phyloP scores from a whole-genome alignment of 2,329 filamentous ascomycete genomes.

The Lasiodiplodia sp. region DNA sequence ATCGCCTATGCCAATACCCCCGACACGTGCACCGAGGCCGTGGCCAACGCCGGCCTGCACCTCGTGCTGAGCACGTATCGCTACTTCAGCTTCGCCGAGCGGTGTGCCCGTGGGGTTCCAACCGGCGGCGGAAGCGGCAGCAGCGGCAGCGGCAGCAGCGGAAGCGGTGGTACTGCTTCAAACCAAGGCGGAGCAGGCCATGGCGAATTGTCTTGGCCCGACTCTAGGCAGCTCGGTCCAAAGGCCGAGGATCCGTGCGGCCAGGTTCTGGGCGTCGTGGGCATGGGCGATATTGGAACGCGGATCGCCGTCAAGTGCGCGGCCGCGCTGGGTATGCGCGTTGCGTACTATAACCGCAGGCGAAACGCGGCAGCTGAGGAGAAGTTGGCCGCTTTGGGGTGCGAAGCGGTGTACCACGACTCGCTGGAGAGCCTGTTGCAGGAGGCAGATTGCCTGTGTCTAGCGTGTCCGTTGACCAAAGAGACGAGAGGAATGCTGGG shows the following conservation, averaged over 20 bases:
- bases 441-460: slow-evolving; percentile 61
- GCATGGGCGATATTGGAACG: slow-evolving; percentile 67
- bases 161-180: not conserved
- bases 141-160: no score
- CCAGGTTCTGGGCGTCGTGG: slow-evolving; percentile 64
- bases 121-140: not conserved
- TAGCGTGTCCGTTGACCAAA: slow-evolving; percentile 61
- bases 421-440: slow-evolving; percentile 62
- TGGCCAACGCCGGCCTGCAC: slow-evolving; percentile 74
- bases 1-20: slow-evolving; percentile 78
- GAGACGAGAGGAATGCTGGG: slow-evolving; percentile 62
- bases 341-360: slow-evolving; percentile 65
- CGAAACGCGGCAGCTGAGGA: slow-evolving; percentile 50
- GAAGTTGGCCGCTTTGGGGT: slow-evolving; percentile 46
- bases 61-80: slow-evolving; percentile 75
- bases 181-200: slow-evolving; percentile 39
- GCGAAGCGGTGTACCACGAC: slow-evolving; percentile 61
- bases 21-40: slow-evolving; percentile 73
- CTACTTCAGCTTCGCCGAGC: slow-evolving; percentile 69
- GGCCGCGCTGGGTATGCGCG: slow-evolving; percentile 62
- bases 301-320: slow-evolving; percentile 59
- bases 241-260: slow-evolving; percentile 69
- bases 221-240: slow-evolving; percentile 66
- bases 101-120: slow-evolving; percentile 57
- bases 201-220: slow-evolving; percentile 59